Percentiles rank a stretch among this genome's conserved stretches.
Evolutionary conservation across 148 eudicot genomes (phyloP).

Genomic region (Camellia japonica): DNA sequence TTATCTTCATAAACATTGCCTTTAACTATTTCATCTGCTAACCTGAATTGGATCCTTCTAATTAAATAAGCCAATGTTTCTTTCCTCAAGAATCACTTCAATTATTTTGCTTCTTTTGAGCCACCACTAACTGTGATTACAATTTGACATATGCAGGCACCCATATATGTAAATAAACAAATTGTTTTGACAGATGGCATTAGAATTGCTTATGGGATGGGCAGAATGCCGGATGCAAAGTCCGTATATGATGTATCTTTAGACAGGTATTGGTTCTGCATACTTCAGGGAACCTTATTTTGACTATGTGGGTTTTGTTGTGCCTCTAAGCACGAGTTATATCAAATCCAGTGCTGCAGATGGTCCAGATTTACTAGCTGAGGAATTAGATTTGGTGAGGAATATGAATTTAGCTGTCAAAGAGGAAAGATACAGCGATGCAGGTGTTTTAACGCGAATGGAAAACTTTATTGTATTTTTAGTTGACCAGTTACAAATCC

Average conservation of each 20-base stretch:
- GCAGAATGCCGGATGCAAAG: conserved; percentile 39
- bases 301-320: conserved; percentile 6
- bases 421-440: conserved; percentile 78
- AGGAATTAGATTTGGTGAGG: conserved; percentile 53
- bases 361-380: conserved; percentile 57
- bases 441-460: conserved; percentile 42
- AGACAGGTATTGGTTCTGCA: conserved; percentile 52
- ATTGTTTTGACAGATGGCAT: conserved; percentile 68
- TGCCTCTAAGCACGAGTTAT: conserved; percentile 8
- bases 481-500: background rate
- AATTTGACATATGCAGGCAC: conserved; percentile 45
- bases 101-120: conserved; percentile 1
- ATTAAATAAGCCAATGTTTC: no score
- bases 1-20: background rate
- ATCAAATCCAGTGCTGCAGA: conserved; percentile 57
- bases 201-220: conserved; percentile 45
- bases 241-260: conserved; percentile 58
- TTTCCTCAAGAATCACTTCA: background rate
- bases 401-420: conserved; percentile 59
- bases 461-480: background rate
- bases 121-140: background rate
- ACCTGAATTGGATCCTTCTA: background rate
- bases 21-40: background rate
- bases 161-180: conserved; percentile 66
- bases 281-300: background rate